Evolutionary conservation across 352 stramenopile genomes (phyloP).

Genomic region (Globisporangium canariense): DNA sequence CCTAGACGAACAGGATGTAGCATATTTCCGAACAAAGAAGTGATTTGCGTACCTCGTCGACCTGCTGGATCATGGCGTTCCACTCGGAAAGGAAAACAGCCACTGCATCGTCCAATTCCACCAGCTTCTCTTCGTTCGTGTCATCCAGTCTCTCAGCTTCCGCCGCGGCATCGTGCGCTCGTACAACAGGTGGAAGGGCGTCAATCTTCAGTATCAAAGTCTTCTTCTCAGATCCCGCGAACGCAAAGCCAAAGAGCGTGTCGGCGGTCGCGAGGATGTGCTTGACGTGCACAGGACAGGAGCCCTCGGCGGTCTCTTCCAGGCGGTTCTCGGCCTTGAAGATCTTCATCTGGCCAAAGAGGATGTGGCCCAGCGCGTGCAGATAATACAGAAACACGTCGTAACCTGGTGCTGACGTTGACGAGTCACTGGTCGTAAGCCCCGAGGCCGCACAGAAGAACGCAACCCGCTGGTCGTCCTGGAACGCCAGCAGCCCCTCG

Average conservation of each 20-base stretch:
- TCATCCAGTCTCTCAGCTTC: neutral
- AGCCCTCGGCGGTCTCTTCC: slow-evolving; percentile 49
- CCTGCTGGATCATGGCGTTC: slow-evolving; percentile 34
- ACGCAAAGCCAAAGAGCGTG: slow-evolving; percentile 41
- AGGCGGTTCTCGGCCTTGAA: slow-evolving; percentile 56
- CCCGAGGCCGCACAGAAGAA: slow-evolving; percentile 62
- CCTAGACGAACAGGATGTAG: too few species aligned
- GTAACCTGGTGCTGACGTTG: slow-evolving; percentile 28
- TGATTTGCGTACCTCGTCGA: slow-evolving; percentile 44
- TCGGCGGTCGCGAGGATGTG: slow-evolving; percentile 29
- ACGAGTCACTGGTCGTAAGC: slow-evolving; percentile 4
- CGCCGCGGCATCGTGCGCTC: neutral
- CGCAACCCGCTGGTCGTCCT: slow-evolving; percentile 49
- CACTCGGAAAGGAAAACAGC: slow-evolving; percentile 52
- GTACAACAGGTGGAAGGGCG: slow-evolving; percentile 18
- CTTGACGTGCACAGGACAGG: slow-evolving; percentile 37
- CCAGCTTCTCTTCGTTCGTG: slow-evolving; percentile 11
- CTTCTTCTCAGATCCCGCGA: slow-evolving; percentile 35
- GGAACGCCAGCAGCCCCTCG: slow-evolving; percentile 33
- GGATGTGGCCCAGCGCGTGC: slow-evolving; percentile 55
- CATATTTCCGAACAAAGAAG: too few species aligned
- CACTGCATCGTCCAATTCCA: slow-evolving; percentile 75
- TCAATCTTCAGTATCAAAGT: slow-evolving; percentile 34
- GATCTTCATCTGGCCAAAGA: slow-evolving; percentile 72
- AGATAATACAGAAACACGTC: slow-evolving; percentile 71